phyloP scores from a whole-genome alignment of 495 filamentous ascomycete species.

The Penicillium taxi region DNA sequence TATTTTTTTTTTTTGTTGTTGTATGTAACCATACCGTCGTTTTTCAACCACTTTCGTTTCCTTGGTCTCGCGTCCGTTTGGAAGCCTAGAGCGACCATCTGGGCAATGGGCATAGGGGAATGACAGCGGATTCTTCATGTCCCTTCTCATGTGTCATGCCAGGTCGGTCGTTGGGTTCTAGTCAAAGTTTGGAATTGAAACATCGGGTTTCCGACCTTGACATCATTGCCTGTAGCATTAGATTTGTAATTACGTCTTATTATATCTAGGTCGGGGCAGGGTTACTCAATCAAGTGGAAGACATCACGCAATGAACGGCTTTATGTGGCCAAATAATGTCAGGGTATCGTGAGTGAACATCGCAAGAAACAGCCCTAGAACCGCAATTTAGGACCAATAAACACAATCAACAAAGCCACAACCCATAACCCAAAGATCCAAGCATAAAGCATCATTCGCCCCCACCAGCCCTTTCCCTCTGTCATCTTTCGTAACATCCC shows the following conservation, averaged over 20 bases:
- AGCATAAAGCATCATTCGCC: conserved; percentile 72
- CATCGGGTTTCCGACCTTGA: conserved; percentile 18
- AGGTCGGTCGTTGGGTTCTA: conserved; percentile 34
- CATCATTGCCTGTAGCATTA: conserved; percentile 1
- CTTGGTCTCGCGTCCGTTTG: conserved; percentile 26
- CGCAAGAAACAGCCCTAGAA: conserved; percentile 58
- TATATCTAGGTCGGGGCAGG: too few species aligned
- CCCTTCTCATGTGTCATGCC: conserved; percentile 39
- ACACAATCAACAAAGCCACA: conserved; percentile 64
- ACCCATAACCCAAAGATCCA: conserved; percentile 76
- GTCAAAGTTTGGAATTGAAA: conserved; percentile 30
- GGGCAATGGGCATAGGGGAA: conserved; percentile 25
- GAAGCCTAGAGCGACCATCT: conserved; percentile 19
- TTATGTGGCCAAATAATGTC: too few species aligned
- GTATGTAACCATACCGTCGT: conserved; percentile 38
- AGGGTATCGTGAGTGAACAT: neutral
- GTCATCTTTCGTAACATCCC: conserved; percentile 63
- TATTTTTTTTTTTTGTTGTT: conserved; percentile 14
- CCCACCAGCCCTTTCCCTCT: conserved; percentile 84
- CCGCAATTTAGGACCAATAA: conserved; percentile 74
- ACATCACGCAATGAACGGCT: too few species aligned
- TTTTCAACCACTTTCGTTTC: conserved; percentile 24
- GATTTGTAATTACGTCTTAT: conserved; percentile 4
- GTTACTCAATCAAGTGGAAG: too few species aligned
- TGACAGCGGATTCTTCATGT: conserved; percentile 35